A percentile compares a stretch with the other conserved stretches of the same genome.
Conservation (phyloP, 495 filamentous ascomycete genomes). For the Cryomyces minteri region DNA sequence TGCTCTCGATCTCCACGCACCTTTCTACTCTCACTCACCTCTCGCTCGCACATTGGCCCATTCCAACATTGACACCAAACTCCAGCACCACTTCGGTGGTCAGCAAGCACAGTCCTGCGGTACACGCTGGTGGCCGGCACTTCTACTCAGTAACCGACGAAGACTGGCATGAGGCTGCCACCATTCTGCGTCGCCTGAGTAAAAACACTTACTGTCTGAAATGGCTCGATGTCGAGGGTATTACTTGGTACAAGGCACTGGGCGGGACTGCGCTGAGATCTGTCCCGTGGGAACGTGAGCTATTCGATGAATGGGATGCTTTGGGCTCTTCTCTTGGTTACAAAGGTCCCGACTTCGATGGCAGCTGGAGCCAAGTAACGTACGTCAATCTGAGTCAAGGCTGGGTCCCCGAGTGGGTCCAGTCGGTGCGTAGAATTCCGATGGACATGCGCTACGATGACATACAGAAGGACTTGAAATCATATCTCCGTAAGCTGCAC, state of each 20-base stretch:
- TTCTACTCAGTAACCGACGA: conserved; percentile 46
- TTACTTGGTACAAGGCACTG: conserved; percentile 26
- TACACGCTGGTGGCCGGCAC: conserved; percentile 43
- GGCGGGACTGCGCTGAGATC: neutral
- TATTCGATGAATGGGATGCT: neutral
- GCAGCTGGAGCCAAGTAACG: conserved; percentile 29
- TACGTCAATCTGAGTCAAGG: conserved; percentile 32
- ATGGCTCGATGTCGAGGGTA: conserved; percentile 63
- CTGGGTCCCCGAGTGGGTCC: conserved; percentile 18
- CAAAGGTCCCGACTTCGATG: conserved; percentile 31
- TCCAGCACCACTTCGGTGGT: conserved; percentile 30
- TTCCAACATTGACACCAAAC: conserved; percentile 48
- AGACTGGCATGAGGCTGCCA: conserved; percentile 52
- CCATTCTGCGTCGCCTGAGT: conserved; percentile 49
- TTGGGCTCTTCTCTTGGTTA: neutral
- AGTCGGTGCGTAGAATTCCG: conserved; percentile 4
- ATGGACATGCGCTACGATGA: neutral
- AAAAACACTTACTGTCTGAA: conserved; percentile 48
- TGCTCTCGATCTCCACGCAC: conserved; percentile 41
- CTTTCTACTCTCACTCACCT: conserved; percentile 54
- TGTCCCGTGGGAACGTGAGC: neutral
- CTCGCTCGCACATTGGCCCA: conserved; percentile 65
- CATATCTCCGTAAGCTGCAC: no score
- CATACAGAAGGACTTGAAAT: neutral
- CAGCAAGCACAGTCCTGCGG: conserved; percentile 23